Evolutionary conservation across 352 stramenopile genomes (phyloP), one percentile per base, ranked within the genome.

Genomic region (Phytophthora crassamura): DNA sequence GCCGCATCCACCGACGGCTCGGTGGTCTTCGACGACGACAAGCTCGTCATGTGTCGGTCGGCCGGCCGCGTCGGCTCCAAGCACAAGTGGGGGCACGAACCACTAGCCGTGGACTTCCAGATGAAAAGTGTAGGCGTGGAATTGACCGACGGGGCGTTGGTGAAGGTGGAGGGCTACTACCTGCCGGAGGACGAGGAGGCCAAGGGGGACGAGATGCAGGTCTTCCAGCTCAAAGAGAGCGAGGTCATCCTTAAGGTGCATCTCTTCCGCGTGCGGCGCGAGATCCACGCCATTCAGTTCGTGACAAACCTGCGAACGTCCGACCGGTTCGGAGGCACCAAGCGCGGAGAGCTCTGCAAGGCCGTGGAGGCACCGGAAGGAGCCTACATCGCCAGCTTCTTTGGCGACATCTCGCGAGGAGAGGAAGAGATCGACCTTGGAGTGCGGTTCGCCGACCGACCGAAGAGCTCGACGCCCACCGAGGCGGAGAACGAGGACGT

Each of bases 251-350:
- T 40, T n/a, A 74, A 74, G n/a, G 43, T 74, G 3, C 56, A 62
- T 14, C 43, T 74, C 25, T 74, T 74, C 47, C 60, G 67, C 0
- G 50, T 74, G 18, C 60, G 61, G 15, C 67, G 67, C 16, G 48
- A 71, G 52, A 74, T 74, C 18, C 67, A 74, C 33, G 67, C 67
- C 6, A 64, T 74, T 25, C 61, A 74, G 30, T 74, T 74, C 32
- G 67, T 74, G 42, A 74, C 67, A 18, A 60, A 59, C 47, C 34
- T 43, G 28, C 28, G 61, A 3, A 71, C 61, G 36, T 74, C 67
- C 40, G 61, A 67, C 30, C 48, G 67, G 4, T 74, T 63, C 36
- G 67, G 67, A 36, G 36, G n/a, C 7, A 55, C 38, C 2, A 71
- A 54, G 30, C 61, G 57, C 28, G 67, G 67, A 8, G 67, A 75